Base-by-base conservation (phyloP, 768 basidiomycete genomes). In the Leccinum olivaceopallidum region DNA sequence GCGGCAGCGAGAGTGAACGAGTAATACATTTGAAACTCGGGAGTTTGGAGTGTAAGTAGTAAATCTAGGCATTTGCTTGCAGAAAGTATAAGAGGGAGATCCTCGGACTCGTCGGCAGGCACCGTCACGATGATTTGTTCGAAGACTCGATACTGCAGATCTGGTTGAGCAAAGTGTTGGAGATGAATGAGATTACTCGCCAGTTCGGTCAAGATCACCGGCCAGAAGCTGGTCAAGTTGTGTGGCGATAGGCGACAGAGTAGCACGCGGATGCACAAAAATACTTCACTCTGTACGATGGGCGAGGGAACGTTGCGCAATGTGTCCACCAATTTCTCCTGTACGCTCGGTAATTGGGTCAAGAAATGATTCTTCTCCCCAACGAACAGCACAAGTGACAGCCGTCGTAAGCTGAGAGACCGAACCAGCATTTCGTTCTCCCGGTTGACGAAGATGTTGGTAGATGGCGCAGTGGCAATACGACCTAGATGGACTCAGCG, bases 171-270 rank as follows among this genome's bases (percentile, higher is more conserved):
- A 20, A 26, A 22, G 13, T n/a, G 34, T 20, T 24, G 24, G 36
- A 12, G 4, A 32, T 2, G 14, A 26, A 6, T 24, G 9, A 53
- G 42, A 39, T 70, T 84, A 60, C 68, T 57, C 67, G 93, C 94
- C 68, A 99, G 77, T 77, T 99, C 97, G 1, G 95, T 93, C 64
- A 98, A 72, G 48, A 99, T 82, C 48, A 96, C 91, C 1, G 97
- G 96, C 96, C 97, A 98, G 75, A 98, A 93, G 66, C 94, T 95
- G 9, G 90, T 89, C 68, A 99, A 71, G 69, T 96, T 97, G 69
- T 95, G 93, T 3, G 91, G 83, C 5, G 92, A 92, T 54, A 98
- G 81, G 16, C 97, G 86, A 71, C 94, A 98, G 50, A 98, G 81
- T 20, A 98, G 76, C 2, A 98, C 90, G 12, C 97, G 83, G 53